A percentile compares a stretch with the other conserved stretches of the same genome.
Evolutionary conservation across 2,329 filamentous ascomycete species (phyloP).

Genomic region (Lasiodiplodia gonubiensis): DNA sequence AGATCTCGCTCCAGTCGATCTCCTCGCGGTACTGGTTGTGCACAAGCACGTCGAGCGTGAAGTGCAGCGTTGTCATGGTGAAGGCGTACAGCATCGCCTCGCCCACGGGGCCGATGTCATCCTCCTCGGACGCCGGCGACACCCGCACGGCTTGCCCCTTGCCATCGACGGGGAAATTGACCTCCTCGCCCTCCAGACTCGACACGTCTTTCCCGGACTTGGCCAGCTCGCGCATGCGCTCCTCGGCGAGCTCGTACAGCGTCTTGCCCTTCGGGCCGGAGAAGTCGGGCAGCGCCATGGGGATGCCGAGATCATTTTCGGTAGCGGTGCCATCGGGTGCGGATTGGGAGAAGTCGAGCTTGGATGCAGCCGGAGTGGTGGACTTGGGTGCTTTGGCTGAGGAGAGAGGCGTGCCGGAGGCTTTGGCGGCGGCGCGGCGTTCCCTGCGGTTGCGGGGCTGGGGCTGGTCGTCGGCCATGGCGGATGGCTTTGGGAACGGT

Average conservation of each 20-base stretch:
- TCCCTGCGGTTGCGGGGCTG: constrained; percentile 52
- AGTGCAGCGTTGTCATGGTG: constrained; percentile 73
- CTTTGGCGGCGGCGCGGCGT: constrained; percentile 49
- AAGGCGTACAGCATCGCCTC: constrained; percentile 58
- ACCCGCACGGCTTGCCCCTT: constrained; percentile 5
- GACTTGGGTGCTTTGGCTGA: constrained; percentile 29
- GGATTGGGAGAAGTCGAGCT: constrained; percentile 49
- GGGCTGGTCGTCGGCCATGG: constrained; percentile 11
- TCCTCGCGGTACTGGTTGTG: constrained; percentile 77
- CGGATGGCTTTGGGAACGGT: not conserved
- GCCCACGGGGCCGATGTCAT: constrained; percentile 53
- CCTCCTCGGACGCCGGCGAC: constrained; percentile 45
- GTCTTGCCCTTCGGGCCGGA: constrained; percentile 64
- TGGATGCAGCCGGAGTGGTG: constrained; percentile 34
- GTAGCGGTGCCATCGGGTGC: not conserved
- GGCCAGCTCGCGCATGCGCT: constrained; percentile 56
- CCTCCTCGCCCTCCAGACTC: constrained; percentile 21
- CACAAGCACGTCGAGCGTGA: constrained; percentile 79
- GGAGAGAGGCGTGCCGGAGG: constrained; percentile 35
- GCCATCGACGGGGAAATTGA: constrained; percentile 29
- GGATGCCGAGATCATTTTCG: constrained; percentile 48
- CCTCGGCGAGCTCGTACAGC: constrained; percentile 73
- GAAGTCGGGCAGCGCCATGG: constrained; percentile 68
- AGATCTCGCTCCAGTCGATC: constrained; percentile 64
- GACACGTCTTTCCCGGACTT: constrained; percentile 54